Conservation (phyloP, 495 filamentous ascomycete genomes). For the Aspergillus steynii region DNA sequence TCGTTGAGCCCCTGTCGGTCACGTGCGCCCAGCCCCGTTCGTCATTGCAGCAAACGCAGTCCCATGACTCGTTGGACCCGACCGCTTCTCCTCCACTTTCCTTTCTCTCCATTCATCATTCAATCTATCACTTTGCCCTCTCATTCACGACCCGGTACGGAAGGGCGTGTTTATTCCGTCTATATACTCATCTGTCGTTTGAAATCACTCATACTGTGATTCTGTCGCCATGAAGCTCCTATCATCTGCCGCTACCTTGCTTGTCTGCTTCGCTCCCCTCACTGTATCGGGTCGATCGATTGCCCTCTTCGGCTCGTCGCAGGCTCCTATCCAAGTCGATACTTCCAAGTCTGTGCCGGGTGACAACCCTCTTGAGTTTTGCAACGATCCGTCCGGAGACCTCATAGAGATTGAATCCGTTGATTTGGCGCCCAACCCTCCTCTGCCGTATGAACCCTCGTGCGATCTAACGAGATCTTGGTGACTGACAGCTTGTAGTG, state of each 20-base stretch:
- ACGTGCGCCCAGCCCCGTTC: slow-evolving; percentile 17
- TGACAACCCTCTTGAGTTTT: slow-evolving; percentile 60
- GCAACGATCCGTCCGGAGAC: slow-evolving; percentile 58
- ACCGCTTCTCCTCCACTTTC: slow-evolving; percentile 11
- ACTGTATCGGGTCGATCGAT: slow-evolving; percentile 35
- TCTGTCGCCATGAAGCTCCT: slow-evolving; percentile 48
- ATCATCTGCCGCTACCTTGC: slow-evolving; percentile 32
- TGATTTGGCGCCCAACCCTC: slow-evolving; percentile 82
- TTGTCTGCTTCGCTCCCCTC: slow-evolving; percentile 37
- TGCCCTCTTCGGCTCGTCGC: slow-evolving; percentile 24
- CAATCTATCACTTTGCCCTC: not conserved
- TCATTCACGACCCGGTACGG: not conserved
- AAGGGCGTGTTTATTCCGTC: not conserved
- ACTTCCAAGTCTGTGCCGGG: slow-evolving; percentile 31
- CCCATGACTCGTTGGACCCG: slow-evolving; percentile 14
- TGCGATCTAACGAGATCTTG: not conserved
- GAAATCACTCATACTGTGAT: not conserved
- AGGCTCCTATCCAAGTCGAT: slow-evolving; percentile 28
- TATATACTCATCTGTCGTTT: not conserved
- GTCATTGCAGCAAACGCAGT: slow-evolving; percentile 6
- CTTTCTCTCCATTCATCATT: not conserved
- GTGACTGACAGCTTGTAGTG: slow-evolving; percentile 53
- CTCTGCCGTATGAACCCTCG: slow-evolving; percentile 67
- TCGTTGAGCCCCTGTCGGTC: slow-evolving; percentile 1
- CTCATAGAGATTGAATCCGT: slow-evolving; percentile 76